A percentile compares a stretch with the other conserved stretches of the same genome.
phyloP scores from a whole-genome alignment of 805 yeast species.

The Hanseniaspora meyeri region DNA sequence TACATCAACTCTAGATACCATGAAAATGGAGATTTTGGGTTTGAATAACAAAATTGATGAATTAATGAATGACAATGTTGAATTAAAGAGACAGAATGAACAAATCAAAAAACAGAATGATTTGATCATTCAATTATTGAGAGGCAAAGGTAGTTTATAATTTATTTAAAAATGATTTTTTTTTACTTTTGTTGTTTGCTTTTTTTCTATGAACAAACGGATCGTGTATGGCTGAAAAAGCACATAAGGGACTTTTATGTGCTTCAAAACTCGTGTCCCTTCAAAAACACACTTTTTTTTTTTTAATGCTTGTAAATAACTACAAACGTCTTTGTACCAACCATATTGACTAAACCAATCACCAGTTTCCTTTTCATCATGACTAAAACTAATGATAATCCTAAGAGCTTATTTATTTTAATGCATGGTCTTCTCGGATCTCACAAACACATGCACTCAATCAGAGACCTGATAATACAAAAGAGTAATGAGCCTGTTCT shows the following conservation, averaged over 20 bases:
- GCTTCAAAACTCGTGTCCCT: no score
- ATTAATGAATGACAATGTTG: neutral
- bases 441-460: slow-evolving; percentile 41
- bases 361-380: neutral
- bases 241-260: no score
- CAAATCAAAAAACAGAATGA: slow-evolving; percentile 2
- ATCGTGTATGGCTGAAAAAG: neutral
- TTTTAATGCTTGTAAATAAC: no score
- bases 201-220: no score
- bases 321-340: neutral
- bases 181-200: no score
- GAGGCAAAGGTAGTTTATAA: neutral
- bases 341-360: neutral
- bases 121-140: neutral
- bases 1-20: neutral
- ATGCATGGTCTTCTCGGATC: slow-evolving; percentile 76
- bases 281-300: no score
- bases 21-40: neutral
- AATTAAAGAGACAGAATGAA: neutral
- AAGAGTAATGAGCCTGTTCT: slow-evolving; percentile 32
- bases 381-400: neutral
- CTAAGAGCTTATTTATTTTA: slow-evolving; percentile 51
- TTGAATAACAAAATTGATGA: neutral
- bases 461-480: slow-evolving; percentile 35
- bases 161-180: neutral